Evolutionary conservation across 2,329 filamentous ascomycete species (phyloP), one percentile per base, ranked within the genome.

Genomic region (Aureobasidium sp.): DNA sequence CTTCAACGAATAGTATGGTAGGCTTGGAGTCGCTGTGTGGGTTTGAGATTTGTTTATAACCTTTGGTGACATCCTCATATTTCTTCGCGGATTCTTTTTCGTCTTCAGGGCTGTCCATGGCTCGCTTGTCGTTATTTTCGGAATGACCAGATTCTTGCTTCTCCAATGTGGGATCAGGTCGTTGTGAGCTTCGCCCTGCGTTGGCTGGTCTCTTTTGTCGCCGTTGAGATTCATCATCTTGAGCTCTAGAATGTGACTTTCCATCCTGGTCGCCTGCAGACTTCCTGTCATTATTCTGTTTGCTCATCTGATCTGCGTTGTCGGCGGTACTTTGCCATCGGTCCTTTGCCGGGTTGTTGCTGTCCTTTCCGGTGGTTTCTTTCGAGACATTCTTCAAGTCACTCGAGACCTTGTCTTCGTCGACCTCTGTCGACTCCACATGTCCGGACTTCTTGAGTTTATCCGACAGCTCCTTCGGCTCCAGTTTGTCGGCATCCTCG

Each of bases 321-420:
- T 58, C 34, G 14, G 30, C 50, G 5, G 45, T 61, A 5, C 49
- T 13, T 27, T 63, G 21, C 45, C 39, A 63, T 42, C 59, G 41
- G 7, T 60, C 57, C 14, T 60, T 60, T 7, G 37, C 10, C 7
- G 47, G 32, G 10, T 29, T n/a, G 2, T 47, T 27, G 21, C 25
- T 29, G 13, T 29, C 16, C 1, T 14, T 27, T 36, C 21, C 57
- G 25, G 45, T 32, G 10, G 36, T 51, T 11, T 58, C 45, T 13
- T 25, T 37, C 25, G 61, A 36, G 10, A 53, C 72, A 30, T 75
- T 61, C 10, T 67, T 67, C 10, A 76, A 63, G 3, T 66, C 67
- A n/a, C 60, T 27, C 3, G 64, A 59, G 6, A 67, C 61, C 9
- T 65, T 47, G 2, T 55, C 59, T 6, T 63, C 62, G 8, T 65